Percentiles rank a stretch among this genome's conserved stretches.
Evolutionary conservation across 352 stramenopile genomes (phyloP).

Genomic region (Blastocystis sp.): DNA sequence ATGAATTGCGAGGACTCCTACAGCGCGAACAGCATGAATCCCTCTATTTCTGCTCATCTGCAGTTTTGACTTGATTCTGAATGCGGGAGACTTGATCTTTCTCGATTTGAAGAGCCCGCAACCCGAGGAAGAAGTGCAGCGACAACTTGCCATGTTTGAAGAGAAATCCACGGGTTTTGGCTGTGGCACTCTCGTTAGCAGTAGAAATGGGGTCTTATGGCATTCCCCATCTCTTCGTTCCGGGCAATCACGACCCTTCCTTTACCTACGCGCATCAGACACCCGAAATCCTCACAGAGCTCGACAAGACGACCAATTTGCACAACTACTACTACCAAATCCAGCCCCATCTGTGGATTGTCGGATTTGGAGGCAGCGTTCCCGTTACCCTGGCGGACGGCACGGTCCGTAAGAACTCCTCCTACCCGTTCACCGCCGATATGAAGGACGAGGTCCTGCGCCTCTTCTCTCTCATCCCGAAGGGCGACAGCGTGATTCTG

Average conservation of each 20-base stretch:
- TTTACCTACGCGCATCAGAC: background rate
- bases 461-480: slow-evolving; percentile 41
- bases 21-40: background rate
- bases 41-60: background rate
- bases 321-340: slow-evolving; percentile 21
- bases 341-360: slow-evolving; percentile 24
- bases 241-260: slow-evolving; percentile 38
- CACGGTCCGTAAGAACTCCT: too few species aligned
- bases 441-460: slow-evolving; percentile 16
- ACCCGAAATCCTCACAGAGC: background rate
- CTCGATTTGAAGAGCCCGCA: background rate
- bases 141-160: background rate
- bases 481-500: slow-evolving; percentile 44
- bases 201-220: slow-evolving; percentile 8
- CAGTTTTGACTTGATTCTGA: background rate
- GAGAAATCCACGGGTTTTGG: background rate
- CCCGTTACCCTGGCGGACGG: background rate
- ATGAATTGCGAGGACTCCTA: background rate
- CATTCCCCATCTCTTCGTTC: slow-evolving; percentile 33
- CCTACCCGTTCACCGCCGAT: slow-evolving; percentile 7
- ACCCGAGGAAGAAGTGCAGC: background rate
- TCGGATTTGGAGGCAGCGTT: slow-evolving; percentile 37
- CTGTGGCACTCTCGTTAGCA: background rate
- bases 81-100: background rate
- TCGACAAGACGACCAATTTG: background rate